Evolutionary conservation across 2,329 filamentous ascomycete species (phyloP), one percentile per base, ranked within the genome.

Genomic region (Aspergillus udagawae): DNA sequence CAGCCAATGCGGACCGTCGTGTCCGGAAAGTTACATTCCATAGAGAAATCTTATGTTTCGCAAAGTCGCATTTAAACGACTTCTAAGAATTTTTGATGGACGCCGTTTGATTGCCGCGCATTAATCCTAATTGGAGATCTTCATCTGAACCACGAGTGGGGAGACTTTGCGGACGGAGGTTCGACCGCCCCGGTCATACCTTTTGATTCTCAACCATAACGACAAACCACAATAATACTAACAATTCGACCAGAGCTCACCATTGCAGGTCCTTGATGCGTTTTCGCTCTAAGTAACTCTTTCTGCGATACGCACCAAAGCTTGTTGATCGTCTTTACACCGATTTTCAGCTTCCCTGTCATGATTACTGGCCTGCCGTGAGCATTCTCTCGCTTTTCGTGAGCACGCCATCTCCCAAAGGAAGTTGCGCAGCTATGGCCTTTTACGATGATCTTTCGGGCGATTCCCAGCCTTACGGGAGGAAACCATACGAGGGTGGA

Each of bases 391-490:
- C n/a, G n/a, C n/a, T n/a, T n/a, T n/a, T n/a, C n/a, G n/a, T n/a
- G n/a, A n/a, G n/a, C n/a, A n/a, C n/a, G n/a, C n/a, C 49, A 60
- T 44, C 51, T 53, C 49, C 49, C 52, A 35, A 23, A 41, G 54
- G 10, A 47, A 23, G 44, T 54, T 55, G 32, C 27, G 60, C 60
- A 53, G 59, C 56, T 38, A 76, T 77, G 75, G 72, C 73, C 54
- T 72, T 65, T 53, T 75, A 73, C 60, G 74, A 77, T 12, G 75
- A 77, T 41, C 64, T 68, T 56, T 70, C 63, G 35, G 68, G 66
- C n/a, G 74, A 76, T 47, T 59, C 63, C 56, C 68, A 67, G 59
- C 66, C 67, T 54, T 62, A 63, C 38, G 70, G 69, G 41, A 65
- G 71, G 28, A 72, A 72, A 60, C 65, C 68, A 35, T 71, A 67